Conservation (phyloP, 345 rosid genomes). For the Salix purpurea region DNA sequence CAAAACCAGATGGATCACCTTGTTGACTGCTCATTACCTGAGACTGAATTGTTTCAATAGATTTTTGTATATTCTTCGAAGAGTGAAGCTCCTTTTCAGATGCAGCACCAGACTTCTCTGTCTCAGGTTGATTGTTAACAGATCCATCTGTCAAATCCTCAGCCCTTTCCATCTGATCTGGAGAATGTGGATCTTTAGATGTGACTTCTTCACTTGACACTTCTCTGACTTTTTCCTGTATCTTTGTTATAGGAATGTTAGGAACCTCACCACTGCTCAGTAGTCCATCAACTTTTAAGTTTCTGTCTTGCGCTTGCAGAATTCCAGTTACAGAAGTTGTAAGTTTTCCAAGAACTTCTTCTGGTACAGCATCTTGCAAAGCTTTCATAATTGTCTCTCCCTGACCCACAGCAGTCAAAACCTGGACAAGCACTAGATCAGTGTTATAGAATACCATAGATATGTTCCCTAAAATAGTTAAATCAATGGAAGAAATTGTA, state of each 20-base stretch:
- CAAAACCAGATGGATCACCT: slow-evolving; percentile 34
- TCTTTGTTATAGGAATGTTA: slow-evolving; percentile 30
- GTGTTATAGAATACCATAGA: slow-evolving; percentile 6
- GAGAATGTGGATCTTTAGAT: slow-evolving; percentile 31
- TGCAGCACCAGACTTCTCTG: slow-evolving; percentile 33
- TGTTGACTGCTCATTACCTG: slow-evolving; percentile 27
- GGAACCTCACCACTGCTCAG: slow-evolving; percentile 36
- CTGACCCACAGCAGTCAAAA: slow-evolving; percentile 74
- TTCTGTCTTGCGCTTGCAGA: slow-evolving; percentile 47
- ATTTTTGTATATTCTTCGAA: slow-evolving; percentile 35
- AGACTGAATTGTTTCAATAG: slow-evolving; percentile 35
- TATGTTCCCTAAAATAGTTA: slow-evolving; percentile 8
- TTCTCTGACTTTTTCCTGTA: slow-evolving; percentile 37
- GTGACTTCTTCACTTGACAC: slow-evolving; percentile 28
- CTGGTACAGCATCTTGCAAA: slow-evolving; percentile 89
- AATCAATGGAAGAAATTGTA: slow-evolving; percentile 13
- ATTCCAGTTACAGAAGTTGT: slow-evolving; percentile 60
- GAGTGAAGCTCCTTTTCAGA: slow-evolving; percentile 35
- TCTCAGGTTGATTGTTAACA: slow-evolving; percentile 24
- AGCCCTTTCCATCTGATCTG: slow-evolving; percentile 38
- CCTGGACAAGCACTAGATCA: slow-evolving; percentile 49
- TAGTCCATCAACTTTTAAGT: slow-evolving; percentile 46
- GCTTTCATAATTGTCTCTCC: slow-evolving; percentile 84
- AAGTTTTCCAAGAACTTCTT: slow-evolving; percentile 85
- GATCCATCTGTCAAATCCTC: slow-evolving; percentile 38